Conservation (phyloP, 805 yeast genomes). For the Nakazawaea ambrosiae region DNA sequence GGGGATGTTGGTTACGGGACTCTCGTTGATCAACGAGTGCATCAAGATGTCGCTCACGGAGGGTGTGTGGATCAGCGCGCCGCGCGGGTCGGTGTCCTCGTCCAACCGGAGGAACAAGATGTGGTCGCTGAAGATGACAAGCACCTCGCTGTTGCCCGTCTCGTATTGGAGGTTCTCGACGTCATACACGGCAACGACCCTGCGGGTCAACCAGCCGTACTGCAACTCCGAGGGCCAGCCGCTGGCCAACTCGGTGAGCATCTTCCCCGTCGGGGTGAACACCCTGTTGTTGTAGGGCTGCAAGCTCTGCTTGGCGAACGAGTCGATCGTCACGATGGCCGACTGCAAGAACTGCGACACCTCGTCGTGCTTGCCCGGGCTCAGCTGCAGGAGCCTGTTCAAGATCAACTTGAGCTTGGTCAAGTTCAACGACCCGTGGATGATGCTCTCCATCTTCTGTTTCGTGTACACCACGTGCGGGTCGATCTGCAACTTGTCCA, state of each 20-base stretch:
- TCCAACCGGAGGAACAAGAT: conserved; percentile 55
- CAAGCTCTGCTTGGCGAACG: conserved; percentile 61
- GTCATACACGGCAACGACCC: conserved; percentile 73
- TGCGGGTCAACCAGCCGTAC: conserved; percentile 80
- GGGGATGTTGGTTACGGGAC: conserved; percentile 67
- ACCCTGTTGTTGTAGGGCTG: conserved; percentile 55
- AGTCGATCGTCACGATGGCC: conserved; percentile 62
- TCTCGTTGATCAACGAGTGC: conserved; percentile 86
- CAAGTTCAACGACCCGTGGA: conserved; percentile 66
- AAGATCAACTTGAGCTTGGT: conserved; percentile 64
- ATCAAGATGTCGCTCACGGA: conserved; percentile 73
- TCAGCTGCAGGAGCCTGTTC: conserved; percentile 47
- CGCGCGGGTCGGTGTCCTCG: conserved; percentile 28
- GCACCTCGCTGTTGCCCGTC: conserved; percentile 40
- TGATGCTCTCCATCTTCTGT: conserved; percentile 49
- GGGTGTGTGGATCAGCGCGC: conserved; percentile 33
- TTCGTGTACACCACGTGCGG: conserved; percentile 32
- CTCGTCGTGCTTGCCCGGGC: conserved; percentile 17
- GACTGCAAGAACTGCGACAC: conserved; percentile 39
- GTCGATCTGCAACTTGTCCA: conserved; percentile 23
- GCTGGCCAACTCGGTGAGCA: conserved; percentile 74
- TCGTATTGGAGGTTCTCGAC: conserved; percentile 20
- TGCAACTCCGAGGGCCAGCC: conserved; percentile 87
- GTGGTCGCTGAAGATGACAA: conserved; percentile 78
- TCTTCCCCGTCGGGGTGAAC: conserved; percentile 87